Base-by-base conservation (phyloP, 2,329 filamentous ascomycete species). In the Phyllosticta ampelicida region DNA sequence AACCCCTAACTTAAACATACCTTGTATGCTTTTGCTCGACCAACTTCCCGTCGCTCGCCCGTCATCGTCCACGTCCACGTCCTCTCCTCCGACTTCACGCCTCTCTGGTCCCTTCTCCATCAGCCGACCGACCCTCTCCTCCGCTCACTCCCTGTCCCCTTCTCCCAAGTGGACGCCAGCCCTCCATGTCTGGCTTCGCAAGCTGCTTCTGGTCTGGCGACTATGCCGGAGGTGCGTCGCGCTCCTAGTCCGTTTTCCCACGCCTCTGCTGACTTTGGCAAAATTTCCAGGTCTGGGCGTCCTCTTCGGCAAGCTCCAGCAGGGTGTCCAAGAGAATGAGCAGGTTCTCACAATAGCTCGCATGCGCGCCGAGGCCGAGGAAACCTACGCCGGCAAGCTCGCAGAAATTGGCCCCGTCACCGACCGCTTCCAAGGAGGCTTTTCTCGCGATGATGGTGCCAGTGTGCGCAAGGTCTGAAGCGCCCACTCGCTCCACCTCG, bases 191-290 rank as follows among this genome's bases (percentile, higher is more conserved):
- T 29, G 70, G 89, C 67, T 97, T 99, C 75, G 86, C 90, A 65
- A 90, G 92, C 76, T 96, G 91, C 54, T 97, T 99, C 77, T 99
- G 94, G 94, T 96, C 94, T 62, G 84, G 84, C 71, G 94, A 99
- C 81, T 97, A 97, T 80, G 92, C 92, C 71, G 90, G 89, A 79
- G 91, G 87, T 88, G 77, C 72, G 81, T 44, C 36, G 36, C 69
- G 60, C 54, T 48, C 48, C 19, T 52, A 48, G 11, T 28, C 50
- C 44, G 19, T 56, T 20, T 48, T 62, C 26, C 55, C 55, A 51
- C 20, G 44, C 53, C 48, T 26, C 36, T 64, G 55, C 68, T 68
- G 62, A 71, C 66, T 55, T 54, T 28, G n/a, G n/a, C 29, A 20
- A 44, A 44, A 44, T 44, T 44, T 44, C 20, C 66, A 78, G 77